A percentile compares a stretch with the other conserved stretches of the same genome.
phyloP scores from a whole-genome alignment of 1,284 basidiomycete genomes.

The Cryptococcus amylolentus region DNA sequence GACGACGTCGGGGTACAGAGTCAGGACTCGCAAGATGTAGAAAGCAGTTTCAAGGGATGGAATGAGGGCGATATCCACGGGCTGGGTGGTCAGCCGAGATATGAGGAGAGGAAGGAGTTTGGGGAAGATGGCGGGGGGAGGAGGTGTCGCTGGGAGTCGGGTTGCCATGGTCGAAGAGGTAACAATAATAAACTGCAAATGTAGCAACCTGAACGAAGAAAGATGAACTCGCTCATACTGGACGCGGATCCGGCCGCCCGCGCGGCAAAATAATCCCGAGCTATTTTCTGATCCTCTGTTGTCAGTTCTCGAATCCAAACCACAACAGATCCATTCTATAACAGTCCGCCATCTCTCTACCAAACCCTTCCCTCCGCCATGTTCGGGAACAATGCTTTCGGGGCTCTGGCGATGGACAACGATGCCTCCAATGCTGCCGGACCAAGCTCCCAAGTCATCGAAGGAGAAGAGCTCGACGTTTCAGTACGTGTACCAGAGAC shows the following conservation, averaged over 20 bases:
- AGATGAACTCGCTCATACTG: too few species aligned
- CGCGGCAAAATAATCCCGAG: too few species aligned
- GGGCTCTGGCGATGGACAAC: conserved; percentile 30
- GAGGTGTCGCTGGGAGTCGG: neutral
- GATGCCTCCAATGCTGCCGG: conserved; percentile 12
- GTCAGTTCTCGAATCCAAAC: too few species aligned
- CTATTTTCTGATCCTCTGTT: too few species aligned
- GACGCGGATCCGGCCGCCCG: too few species aligned
- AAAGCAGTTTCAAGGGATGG: conserved; percentile 6
- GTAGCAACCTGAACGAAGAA: too few species aligned
- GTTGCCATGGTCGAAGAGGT: too few species aligned
- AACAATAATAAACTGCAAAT: too few species aligned
- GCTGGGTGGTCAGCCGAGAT: conserved; percentile 8
- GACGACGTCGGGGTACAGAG: conserved; percentile 1
- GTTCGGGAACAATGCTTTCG: conserved; percentile 36
- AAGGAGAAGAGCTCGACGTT: conserved; percentile 44
- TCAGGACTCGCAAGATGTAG: conserved; percentile 11
- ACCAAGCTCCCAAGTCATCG: conserved; percentile 21
- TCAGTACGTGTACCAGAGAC: neutral
- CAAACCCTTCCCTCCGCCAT: conserved; percentile 4
- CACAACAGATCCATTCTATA: too few species aligned
- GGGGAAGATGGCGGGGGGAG: conserved; percentile 15
- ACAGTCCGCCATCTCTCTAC: too few species aligned
- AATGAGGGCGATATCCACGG: neutral
- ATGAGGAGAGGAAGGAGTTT: conserved; percentile 17